phyloP scores from a whole-genome alignment of 225 moss, liverwort and hornwort genomes.

The Marchantia paleacea region DNA sequence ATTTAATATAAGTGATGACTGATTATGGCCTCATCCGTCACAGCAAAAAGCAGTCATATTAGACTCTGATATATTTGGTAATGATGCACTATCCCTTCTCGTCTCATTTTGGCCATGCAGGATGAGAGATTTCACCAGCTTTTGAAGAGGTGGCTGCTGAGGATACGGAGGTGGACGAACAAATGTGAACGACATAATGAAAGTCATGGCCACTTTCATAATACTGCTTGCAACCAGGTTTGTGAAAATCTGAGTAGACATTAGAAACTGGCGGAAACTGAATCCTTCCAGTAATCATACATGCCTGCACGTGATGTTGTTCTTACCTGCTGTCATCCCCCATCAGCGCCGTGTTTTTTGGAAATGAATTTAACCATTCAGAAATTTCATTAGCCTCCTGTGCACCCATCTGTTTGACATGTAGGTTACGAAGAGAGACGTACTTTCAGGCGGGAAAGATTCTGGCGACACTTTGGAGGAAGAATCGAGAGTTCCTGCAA shows the following conservation, averaged over 20 bases:
- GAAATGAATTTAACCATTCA: background rate
- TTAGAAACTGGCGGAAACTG: background rate
- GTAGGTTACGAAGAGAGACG: background rate
- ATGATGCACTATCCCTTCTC: background rate
- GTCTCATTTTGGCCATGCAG: slow-evolving; percentile 1
- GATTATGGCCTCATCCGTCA: background rate
- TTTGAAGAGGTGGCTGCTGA: slow-evolving; percentile 9
- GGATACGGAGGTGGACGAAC: slow-evolving; percentile 19
- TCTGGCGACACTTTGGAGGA: background rate
- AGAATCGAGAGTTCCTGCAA: background rate
- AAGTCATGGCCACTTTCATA: background rate
- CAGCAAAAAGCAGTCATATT: no score
- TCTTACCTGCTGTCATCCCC: no score
- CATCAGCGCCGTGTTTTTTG: no score
- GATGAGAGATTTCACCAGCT: slow-evolving; percentile 8
- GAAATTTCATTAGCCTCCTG: background rate
- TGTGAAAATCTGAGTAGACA: background rate
- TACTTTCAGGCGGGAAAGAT: background rate
- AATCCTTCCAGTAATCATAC: no score
- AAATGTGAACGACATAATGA: background rate
- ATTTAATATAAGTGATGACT: no score
- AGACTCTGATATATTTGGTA: no score
- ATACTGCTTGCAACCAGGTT: slow-evolving; percentile 10
- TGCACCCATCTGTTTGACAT: background rate
- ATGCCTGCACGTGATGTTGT: no score